Conservation (phyloP, 495 filamentous ascomycete genomes). For the Evernia prunastri region DNA sequence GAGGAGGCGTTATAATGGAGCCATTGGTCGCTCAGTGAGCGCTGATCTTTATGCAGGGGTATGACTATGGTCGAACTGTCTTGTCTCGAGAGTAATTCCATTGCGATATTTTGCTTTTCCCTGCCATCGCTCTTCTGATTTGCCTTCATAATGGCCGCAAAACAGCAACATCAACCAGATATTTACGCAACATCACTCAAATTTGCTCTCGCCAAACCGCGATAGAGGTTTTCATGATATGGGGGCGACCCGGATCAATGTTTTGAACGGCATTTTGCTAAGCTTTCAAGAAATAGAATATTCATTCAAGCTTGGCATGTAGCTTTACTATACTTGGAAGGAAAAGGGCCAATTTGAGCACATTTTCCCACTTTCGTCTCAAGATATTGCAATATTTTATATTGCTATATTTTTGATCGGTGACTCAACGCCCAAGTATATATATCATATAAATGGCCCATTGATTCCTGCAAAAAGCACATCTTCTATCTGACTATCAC, state of each 20-base stretch:
- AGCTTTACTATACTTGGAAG: not conserved
- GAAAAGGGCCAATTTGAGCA: not conserved
- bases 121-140: not conserved
- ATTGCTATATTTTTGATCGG: not conserved
- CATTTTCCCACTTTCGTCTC: not conserved
- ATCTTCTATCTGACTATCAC: not conserved
- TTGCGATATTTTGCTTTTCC: not conserved
- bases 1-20: slow-evolving; percentile 15
- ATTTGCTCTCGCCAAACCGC: not conserved
- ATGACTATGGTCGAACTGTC: not conserved
- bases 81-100: not conserved
- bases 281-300: not conserved
- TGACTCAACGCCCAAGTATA: not conserved
- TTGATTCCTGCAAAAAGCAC: not conserved
- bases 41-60: slow-evolving; percentile 14
- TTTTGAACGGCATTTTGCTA: not conserved
- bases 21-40: slow-evolving; percentile 10
- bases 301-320: not conserved
- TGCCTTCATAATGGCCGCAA: not conserved
- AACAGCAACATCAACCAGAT: not conserved
- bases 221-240: not conserved
- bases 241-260: not conserved
- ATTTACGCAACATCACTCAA: not conserved
- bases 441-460: not conserved
- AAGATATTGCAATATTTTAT: not conserved